phyloP scores from a whole-genome alignment of 2,329 filamentous ascomycete genomes.

The Diaporthe citri region DNA sequence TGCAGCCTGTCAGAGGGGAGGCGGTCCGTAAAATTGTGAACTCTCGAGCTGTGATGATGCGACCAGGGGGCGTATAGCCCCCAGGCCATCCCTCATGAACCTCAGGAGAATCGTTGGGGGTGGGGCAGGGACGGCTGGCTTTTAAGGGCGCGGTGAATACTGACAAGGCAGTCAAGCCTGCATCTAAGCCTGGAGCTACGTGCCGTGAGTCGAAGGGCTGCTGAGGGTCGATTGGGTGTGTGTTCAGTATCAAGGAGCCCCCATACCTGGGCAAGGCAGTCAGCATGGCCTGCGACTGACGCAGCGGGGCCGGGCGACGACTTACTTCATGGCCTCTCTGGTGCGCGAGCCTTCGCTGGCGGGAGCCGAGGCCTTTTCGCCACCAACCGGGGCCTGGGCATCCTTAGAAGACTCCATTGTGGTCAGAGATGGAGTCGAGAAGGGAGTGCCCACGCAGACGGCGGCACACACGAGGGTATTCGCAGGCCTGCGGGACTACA shows the following conservation, averaged over 20 bases:
- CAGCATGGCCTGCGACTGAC: not conserved
- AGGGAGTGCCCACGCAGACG: too few relatives aligned
- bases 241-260: not conserved
- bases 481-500: slow-evolving; percentile 1
- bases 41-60: too few relatives aligned
- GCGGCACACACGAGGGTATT: too few relatives aligned
- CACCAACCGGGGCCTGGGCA: not conserved
- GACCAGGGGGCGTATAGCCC: too few relatives aligned
- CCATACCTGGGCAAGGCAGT: slow-evolving; percentile 8
- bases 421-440: too few relatives aligned
- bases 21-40: not conserved
- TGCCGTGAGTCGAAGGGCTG: not conserved
- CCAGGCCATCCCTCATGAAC: too few relatives aligned
- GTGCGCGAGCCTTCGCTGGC: slow-evolving; percentile 27
- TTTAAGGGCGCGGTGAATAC: too few relatives aligned
- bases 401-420: not conserved
- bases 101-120: too few relatives aligned
- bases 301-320: not conserved
- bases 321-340: slow-evolving; percentile 30
- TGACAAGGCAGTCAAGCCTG: slow-evolving; percentile 18
- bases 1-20: not conserved
- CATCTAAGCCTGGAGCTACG: slow-evolving; percentile 4
- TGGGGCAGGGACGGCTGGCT: too few relatives aligned
- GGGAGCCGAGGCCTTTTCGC: not conserved
- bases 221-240: slow-evolving; percentile 7